These are phyloP conservation scores for Mycena citricolor DNA, from an alignment of 1,284 basidiomycete genomes.

Conservation along the genomic window DNA sequence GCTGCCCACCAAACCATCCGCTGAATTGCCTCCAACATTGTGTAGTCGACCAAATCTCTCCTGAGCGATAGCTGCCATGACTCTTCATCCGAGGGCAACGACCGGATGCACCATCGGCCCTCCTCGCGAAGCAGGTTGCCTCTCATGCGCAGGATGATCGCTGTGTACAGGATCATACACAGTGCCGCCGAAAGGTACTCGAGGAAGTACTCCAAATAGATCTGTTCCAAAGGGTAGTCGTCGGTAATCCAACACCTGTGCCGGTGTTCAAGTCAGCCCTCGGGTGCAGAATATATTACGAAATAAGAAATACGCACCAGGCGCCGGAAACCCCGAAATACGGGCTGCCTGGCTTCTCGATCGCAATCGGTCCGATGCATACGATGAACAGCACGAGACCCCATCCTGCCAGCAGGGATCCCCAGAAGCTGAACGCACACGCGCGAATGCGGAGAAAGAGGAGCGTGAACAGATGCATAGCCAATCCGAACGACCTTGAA, in stretches of 20 bases:
- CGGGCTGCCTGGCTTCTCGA: conserved; percentile 36
- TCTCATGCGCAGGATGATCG: conserved; percentile 35
- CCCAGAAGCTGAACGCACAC: conserved; percentile 26
- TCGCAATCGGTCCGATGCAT: conserved; percentile 36
- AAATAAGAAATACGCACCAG: conserved; percentile 29
- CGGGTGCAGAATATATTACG: not conserved
- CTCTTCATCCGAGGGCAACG: conserved; percentile 26
- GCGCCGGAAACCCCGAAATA: conserved; percentile 46
- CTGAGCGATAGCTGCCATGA: conserved; percentile 30
- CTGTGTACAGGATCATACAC: conserved; percentile 32
- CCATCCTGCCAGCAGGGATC: conserved; percentile 38
- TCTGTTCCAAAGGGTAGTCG: conserved; percentile 40
- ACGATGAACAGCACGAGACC: conserved; percentile 33
- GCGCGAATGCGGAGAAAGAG: conserved; percentile 38
- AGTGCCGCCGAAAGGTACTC: conserved; percentile 36
- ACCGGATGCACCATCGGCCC: conserved; percentile 29
- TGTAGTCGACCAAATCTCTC: conserved; percentile 29
- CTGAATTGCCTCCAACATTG: conserved; percentile 28
- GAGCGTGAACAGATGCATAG: conserved; percentile 42
- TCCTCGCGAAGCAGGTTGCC: conserved; percentile 32
- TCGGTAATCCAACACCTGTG: conserved; percentile 49
- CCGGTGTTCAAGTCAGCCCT: not conserved
- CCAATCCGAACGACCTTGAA: conserved; percentile 39
- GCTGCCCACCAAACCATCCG: conserved; percentile 32
- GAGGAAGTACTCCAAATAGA: conserved; percentile 48